A percentile compares a stretch with the other conserved stretches of the same genome.
phyloP scores from a whole-genome alignment of 805 yeast genomes.

The Pichia rugopelliculosa region DNA sequence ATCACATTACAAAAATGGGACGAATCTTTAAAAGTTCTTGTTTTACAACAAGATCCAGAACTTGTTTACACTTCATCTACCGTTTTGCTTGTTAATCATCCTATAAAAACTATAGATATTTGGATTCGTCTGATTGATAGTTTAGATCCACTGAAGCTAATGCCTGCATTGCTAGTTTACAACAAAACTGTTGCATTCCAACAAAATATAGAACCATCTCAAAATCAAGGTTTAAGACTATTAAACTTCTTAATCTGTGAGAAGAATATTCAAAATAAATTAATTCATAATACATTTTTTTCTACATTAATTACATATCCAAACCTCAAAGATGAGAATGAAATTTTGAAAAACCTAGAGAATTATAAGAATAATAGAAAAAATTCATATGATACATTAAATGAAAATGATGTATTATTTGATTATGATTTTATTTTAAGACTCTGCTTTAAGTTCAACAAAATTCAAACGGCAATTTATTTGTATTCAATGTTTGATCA shows the following conservation, averaged over 20 bases:
- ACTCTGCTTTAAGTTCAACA: conserved; percentile 54
- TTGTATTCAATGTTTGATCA: conserved; percentile 62
- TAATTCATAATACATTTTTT: conserved; percentile 63
- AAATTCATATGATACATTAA: conserved; percentile 5
- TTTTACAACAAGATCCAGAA: conserved; percentile 39
- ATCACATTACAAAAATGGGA: conserved; percentile 66
- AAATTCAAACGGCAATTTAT: conserved; percentile 59
- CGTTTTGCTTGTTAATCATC: conserved; percentile 57
- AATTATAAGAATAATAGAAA: conserved; percentile 15
- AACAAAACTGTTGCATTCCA: conserved; percentile 37
- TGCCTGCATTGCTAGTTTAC: conserved; percentile 73
- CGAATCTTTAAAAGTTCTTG: conserved; percentile 53
- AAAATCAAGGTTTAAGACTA: conserved; percentile 62
- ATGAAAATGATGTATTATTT: conserved; percentile 33
- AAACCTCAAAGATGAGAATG: conserved; percentile 35
- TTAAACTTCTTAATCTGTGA: conserved; percentile 47
- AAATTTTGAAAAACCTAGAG: conserved; percentile 45
- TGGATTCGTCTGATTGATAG: conserved; percentile 58
- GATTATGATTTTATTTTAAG: conserved; percentile 74
- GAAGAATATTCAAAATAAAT: conserved; percentile 34
- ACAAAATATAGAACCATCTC: conserved; percentile 31
- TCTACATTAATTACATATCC: conserved; percentile 54
- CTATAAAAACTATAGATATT: conserved; percentile 62
- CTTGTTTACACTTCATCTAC: conserved; percentile 63
- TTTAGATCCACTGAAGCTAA: conserved; percentile 53